Evolutionary conservation across 345 rosid species (phyloP).

Genomic region (Gossypium longicalyx): DNA sequence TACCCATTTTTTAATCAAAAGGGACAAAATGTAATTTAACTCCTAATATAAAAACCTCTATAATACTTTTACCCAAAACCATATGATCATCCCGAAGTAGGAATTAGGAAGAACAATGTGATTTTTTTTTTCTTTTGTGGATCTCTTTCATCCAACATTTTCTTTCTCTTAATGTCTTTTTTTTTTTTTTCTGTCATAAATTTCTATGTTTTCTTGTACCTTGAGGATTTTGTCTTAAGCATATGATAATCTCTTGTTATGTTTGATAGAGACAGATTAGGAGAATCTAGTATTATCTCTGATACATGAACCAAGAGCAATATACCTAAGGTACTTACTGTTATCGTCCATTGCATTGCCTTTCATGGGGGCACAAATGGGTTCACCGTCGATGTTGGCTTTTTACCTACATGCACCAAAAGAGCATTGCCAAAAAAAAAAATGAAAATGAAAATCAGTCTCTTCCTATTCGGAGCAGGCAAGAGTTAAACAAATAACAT

Average conservation of each 20-base stretch:
- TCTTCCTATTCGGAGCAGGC: not conserved
- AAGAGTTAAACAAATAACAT: no score
- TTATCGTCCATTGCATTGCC: not conserved
- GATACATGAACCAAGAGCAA: not conserved
- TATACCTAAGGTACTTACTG: not conserved
- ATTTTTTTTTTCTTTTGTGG: no score
- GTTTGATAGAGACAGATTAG: not conserved
- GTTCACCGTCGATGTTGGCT: not conserved
- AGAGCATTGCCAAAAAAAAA: not conserved
- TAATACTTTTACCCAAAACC: no score
- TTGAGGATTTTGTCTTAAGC: constrained; percentile 10
- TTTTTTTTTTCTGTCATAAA: constrained; percentile 1
- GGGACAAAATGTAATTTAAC: no score
- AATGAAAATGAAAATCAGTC: not conserved
- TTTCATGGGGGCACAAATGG: not conserved
- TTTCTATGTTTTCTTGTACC: not conserved
- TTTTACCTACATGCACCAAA: not conserved
- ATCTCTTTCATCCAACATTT: no score
- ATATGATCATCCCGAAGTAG: no score
- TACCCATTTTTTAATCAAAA: no score
- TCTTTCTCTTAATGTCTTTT: no score
- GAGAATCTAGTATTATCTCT: not conserved
- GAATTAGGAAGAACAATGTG: no score
- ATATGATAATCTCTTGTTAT: not conserved
- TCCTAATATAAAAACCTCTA: no score